Evolutionary conservation across 768 basidiomycete genomes (phyloP), one percentile per base, ranked within the genome.

Genomic region (Flagelloscypha sp.): DNA sequence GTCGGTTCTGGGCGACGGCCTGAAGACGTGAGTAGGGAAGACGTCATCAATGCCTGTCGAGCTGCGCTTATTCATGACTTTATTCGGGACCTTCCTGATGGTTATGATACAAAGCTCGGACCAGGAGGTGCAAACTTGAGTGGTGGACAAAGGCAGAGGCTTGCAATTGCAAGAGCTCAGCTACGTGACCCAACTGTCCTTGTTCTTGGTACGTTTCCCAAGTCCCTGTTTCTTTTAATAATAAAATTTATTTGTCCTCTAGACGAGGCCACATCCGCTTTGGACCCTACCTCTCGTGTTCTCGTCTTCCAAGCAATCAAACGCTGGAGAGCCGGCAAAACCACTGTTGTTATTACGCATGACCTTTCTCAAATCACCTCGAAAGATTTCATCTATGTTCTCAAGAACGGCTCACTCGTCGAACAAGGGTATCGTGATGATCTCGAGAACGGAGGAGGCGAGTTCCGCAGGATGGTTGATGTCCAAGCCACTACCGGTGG

Each of bases 341-440:
- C 88, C 4, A 95, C 88, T 5, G 79, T 93, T 52, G 81, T 93
- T 43, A 95, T 97, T 54, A 97, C 94, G 0, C 94, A 98, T 57
- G 95, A 98, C 47, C 75, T 98, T 12, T 79, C 81, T 1, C 86
- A 92, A 45, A 84, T 99, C 44, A 58, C 59, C 15, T 35, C 60
- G 0, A 55, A 64, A 10, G 93, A 97, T 56, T 97, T 95, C 45
- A 87, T 95, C 9, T 95, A 98, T 53, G 85, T 97, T 3, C 78
- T 98, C 65, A 76, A 79, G 45, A 68, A 76, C 13, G 94, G 93
- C 0, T 47, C 53, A 0, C 75, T 95, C 20, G 81, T 81, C 30
- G 88, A 98, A 53, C 84, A 89, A 48, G 95, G 95, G 1, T 94
- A 76, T 57, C 74, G 90, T 2, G 57, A 56, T 2, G 93, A 94